Percentiles rank a stretch among this genome's conserved stretches.
phyloP scores from a whole-genome alignment of 1,139 yeast genomes.

The Magnusiomyces sp. region DNA sequence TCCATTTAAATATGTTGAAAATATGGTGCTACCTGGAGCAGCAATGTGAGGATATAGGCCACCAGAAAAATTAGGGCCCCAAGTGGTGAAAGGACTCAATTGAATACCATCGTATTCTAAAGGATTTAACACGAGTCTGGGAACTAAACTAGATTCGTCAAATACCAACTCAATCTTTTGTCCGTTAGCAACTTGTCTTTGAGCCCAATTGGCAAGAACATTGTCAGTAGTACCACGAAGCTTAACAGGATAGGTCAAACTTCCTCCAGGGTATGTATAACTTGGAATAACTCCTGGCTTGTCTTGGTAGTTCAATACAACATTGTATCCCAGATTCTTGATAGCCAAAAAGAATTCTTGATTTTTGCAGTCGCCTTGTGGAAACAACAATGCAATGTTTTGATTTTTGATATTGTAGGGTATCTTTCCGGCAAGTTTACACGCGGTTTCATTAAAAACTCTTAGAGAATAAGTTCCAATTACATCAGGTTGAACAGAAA shows the following conservation, averaged over 20 bases:
- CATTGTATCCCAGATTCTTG: conserved; percentile 12
- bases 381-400: conserved; percentile 10
- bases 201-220: conserved; percentile 11
- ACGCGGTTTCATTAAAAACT: conserved; percentile 7
- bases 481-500: conserved; percentile 6
- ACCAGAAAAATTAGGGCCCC: conserved; percentile 22
- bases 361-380: conserved; percentile 8
- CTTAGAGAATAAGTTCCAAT: conserved; percentile 8
- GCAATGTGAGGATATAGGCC: conserved; percentile 19
- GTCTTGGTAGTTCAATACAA: conserved; percentile 10
- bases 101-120: not conserved
- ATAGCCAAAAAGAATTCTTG: conserved; percentile 6
- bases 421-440: not conserved
- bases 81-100: conserved; percentile 16
- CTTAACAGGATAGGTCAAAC: conserved; percentile 2
- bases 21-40: conserved; percentile 22
- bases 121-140: not conserved
- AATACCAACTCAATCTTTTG: conserved; percentile 1
- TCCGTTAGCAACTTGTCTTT: not conserved
- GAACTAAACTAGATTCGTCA: conserved; percentile 3
- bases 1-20: conserved; percentile 16
- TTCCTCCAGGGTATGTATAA: conserved; percentile 2
- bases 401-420: conserved; percentile 4
- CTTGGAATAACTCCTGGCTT: not conserved
- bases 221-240: conserved; percentile 10